Base-by-base conservation (phyloP, 148 eudicot species). In the Fagopyrum tataricum region DNA sequence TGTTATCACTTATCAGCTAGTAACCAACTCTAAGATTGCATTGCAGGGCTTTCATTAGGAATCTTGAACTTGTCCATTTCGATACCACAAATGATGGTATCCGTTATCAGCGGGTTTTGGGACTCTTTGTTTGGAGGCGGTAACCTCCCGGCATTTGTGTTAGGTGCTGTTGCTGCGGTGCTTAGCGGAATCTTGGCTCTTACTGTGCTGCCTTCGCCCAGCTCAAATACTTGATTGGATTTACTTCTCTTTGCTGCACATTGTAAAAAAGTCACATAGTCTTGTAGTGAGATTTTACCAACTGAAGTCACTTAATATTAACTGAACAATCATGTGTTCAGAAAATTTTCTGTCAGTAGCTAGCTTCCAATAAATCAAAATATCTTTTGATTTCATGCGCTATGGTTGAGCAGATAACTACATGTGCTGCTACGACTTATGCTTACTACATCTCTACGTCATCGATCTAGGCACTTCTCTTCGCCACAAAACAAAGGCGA, bases 51-150 rank as follows among this genome's bases (percentile, higher is more conserved):
- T 47, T 83, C 93, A 2, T 73, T 90, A 1, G 98, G 93, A 61
- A 81, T 93, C 49, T 84, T 90, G 67, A 93, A 93, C 74, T 85
- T 93, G 76, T 87, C 98, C 59, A 90, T 92, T 23, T 87, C 85
- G 56, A 70, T 92, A 56, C 98, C 96, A 73, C 98, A 91, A 87
- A 88, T 91, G 91, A 7, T 91, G 13, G 87, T 91, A 18, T 84
- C 93, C 17, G 61, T 85, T 15, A 72, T 80, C 0, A 85, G 87
- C 69, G 96, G 96, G 72, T 93, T 93, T 14, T 87, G 84, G 88
- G 96, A 91, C 51, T 81, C 74, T 7, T 10, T 85, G 11, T 88
- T 91, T 74, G 96, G 93, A 26, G 96, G 93, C 1, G 91, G 96
- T 4, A 91, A 91, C 78, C 68, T 91, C 64, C 93, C 93, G 13